These are phyloP conservation scores for Emmonsia crescens DNA, from an alignment of 2,329 filamentous ascomycete genomes.

Conservation along the genomic window DNA sequence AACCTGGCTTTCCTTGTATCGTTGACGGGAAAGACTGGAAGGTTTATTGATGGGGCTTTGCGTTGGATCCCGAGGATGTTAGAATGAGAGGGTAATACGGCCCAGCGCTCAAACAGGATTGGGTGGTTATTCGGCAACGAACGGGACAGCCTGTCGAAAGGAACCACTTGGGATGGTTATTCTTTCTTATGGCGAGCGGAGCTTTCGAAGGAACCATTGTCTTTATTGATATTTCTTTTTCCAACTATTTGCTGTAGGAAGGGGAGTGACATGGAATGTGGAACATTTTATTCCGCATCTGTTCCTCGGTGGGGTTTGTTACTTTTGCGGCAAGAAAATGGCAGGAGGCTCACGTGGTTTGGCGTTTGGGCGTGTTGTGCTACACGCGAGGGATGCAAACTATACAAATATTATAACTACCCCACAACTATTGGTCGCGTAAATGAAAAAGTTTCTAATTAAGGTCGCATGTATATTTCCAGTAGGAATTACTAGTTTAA, in stretches of 20 bases:
- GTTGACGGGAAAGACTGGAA: neutral
- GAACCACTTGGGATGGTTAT: neutral
- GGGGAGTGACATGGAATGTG: neutral
- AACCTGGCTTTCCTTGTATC: neutral
- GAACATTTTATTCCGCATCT: neutral
- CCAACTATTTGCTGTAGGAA: neutral
- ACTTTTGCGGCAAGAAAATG: neutral
- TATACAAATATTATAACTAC: neutral
- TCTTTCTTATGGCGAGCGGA: neutral
- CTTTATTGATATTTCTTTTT: neutral
- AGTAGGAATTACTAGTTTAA: neutral
- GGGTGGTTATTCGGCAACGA: slow-evolving; percentile 4
- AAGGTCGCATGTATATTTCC: neutral
- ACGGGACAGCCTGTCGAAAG: neutral
- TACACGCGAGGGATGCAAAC: slow-evolving; percentile 7
- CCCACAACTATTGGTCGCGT: neutral
- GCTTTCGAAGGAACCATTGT: neutral
- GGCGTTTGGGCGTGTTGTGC: slow-evolving; percentile 21
- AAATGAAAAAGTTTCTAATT: neutral
- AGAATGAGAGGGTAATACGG: neutral
- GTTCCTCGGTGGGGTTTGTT: neutral
- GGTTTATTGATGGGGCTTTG: neutral
- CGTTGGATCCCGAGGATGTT: neutral
- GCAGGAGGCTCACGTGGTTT: slow-evolving; percentile 21
- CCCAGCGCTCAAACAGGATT: slow-evolving; percentile 1